Percentiles rank a stretch among this genome's conserved stretches.
Conservation (phyloP, 108 stramenopile species). For the Hondaea fermentalgiana region DNA sequence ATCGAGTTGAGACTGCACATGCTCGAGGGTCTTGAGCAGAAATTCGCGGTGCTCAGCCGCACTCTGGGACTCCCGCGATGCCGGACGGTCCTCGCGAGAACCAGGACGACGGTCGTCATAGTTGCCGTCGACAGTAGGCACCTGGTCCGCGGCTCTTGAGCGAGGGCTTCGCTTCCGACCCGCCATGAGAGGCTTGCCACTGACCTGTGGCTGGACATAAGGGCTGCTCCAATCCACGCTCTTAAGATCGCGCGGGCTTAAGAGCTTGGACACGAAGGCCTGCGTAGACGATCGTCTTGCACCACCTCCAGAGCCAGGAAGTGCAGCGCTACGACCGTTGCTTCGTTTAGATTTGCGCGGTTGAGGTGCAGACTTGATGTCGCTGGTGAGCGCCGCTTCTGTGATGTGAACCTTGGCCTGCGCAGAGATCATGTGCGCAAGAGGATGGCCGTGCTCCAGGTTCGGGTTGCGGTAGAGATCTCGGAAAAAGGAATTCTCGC, state of each 20-base stretch:
- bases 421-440: slow-evolving; percentile 30
- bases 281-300: not conserved
- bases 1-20: not conserved
- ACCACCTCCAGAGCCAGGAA: not conserved
- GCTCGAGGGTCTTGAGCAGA: not conserved
- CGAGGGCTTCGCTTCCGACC: not conserved
- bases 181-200: not conserved
- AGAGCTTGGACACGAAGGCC: not conserved
- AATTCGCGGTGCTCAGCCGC: not conserved
- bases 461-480: slow-evolving; percentile 25
- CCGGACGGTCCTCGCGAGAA: not conserved
- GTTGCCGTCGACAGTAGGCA: not conserved
- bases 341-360: too few species aligned
- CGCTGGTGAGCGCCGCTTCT: not conserved
- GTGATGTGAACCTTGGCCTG: slow-evolving; percentile 20
- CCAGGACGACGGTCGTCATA: too few species aligned
- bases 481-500: slow-evolving; percentile 32
- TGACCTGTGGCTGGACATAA: not conserved
- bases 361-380: not conserved
- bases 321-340: too few species aligned
- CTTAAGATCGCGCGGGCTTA: not conserved
- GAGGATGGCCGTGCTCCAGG: slow-evolving; percentile 30
- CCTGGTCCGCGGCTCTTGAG: too few species aligned
- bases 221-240: not conserved
- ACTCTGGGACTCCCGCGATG: not conserved